Evolutionary conservation across 1,284 basidiomycete species (phyloP).

Genomic region (Apiotrichum domesticum): DNA sequence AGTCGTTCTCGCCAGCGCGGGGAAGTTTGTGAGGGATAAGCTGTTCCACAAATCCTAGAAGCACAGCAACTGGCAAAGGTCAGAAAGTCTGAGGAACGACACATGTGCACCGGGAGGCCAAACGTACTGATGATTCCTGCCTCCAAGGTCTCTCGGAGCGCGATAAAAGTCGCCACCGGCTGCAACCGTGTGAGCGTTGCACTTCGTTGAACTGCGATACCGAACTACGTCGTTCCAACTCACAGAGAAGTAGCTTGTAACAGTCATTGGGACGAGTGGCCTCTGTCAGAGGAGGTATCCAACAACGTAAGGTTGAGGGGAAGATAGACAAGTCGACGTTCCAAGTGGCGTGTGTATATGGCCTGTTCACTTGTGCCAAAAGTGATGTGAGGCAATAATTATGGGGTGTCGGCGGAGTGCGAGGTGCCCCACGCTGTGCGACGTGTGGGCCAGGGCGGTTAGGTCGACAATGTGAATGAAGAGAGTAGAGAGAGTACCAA

Average conservation of each 20-base stretch:
- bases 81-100: not conserved
- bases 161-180: constrained; percentile 64
- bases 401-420: no score
- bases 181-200: not conserved
- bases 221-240: not conserved
- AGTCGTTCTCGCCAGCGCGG: not conserved
- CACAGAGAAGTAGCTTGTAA: constrained; percentile 14
- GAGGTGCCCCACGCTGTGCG: no score
- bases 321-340: no score
- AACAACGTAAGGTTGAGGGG: no score
- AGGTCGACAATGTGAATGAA: no score
- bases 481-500: no score
- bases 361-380: no score
- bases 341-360: no score
- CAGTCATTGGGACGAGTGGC: constrained; percentile 1
- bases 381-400: no score
- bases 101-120: not conserved
- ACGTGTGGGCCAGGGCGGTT: no score
- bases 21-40: constrained; percentile 47
- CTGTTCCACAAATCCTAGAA: constrained; percentile 76
- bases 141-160: constrained; percentile 83
- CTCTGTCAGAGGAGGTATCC: no score
- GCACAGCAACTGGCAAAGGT: constrained; percentile 54
- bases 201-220: no score
- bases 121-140: constrained; percentile 68